Percentiles rank a stretch among this genome's conserved stretches.
Conservation (phyloP, 257 asterid species). For the Cruciata laevipes region DNA sequence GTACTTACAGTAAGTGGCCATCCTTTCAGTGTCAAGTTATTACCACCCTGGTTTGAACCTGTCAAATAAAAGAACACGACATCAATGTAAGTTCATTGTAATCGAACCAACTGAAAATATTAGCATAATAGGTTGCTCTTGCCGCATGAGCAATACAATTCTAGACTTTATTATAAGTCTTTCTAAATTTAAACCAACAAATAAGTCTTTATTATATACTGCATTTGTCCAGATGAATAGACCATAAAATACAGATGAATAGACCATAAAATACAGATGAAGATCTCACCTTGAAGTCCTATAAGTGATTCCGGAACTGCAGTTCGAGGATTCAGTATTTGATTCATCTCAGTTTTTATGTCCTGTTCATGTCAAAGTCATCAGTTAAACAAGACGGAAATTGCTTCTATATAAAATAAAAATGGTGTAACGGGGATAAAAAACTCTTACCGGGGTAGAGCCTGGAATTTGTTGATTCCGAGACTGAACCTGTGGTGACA, state of each 20-base stretch:
- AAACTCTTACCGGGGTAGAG: constrained; percentile 64
- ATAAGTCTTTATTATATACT: neutral
- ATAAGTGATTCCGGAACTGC: constrained; percentile 80
- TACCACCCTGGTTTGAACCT: constrained; percentile 95
- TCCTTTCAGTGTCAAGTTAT: constrained; percentile 93
- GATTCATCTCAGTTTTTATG: constrained; percentile 83
- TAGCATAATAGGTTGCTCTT: neutral
- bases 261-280: too few relatives aligned
- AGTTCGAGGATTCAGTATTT: constrained; percentile 66
- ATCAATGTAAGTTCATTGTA: constrained; percentile 8
- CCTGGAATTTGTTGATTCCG: constrained; percentile 93
- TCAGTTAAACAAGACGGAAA: neutral
- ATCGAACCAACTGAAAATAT: neutral
- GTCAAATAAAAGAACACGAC: constrained; percentile 23
- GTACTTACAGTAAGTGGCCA: constrained; percentile 95
- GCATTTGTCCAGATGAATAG: too few relatives aligned
- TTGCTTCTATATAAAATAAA: neutral
- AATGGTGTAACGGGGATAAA: neutral
- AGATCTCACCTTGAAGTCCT: constrained; percentile 94
- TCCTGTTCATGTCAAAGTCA: constrained; percentile 44
- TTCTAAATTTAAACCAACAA: too few relatives aligned
- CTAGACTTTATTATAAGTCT: neutral
- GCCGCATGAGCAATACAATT: neutral
- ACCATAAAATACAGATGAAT: too few relatives aligned
- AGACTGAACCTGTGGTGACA: constrained; percentile 88